Conservation (phyloP, 805 yeast genomes). For the Lachancea sp. region DNA sequence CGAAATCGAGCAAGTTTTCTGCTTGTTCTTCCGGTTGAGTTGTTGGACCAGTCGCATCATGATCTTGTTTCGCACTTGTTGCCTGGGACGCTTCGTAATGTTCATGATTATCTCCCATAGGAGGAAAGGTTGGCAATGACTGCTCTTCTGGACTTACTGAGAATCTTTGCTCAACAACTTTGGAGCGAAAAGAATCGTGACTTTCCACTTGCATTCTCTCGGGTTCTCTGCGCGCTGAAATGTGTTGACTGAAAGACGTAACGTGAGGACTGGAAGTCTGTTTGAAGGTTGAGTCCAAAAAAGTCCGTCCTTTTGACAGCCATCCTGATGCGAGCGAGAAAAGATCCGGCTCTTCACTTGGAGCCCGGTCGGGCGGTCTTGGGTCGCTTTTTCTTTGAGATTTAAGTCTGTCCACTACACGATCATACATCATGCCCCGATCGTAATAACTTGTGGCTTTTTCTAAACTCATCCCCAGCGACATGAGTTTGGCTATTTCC, state of each 20-base stretch:
- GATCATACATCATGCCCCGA: slow-evolving; percentile 24
- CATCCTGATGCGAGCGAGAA: slow-evolving; percentile 26
- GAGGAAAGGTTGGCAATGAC: no score
- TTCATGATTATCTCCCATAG: no score
- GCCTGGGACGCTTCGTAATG: background rate
- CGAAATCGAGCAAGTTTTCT: slow-evolving; percentile 18
- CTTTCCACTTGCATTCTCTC: no score
- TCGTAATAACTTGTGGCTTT: slow-evolving; percentile 21
- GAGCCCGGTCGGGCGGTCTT: background rate
- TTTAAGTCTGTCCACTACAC: slow-evolving; percentile 8
- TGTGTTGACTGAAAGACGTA: slow-evolving; percentile 1
- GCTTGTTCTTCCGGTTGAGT: background rate
- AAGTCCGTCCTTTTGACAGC: slow-evolving; percentile 29
- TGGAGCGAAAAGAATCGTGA: background rate
- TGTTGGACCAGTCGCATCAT: background rate
- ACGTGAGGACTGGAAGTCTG: background rate
- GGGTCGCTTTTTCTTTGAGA: background rate
- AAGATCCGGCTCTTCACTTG: slow-evolving; percentile 10
- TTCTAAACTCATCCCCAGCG: slow-evolving; percentile 23
- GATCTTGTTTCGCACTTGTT: no score
- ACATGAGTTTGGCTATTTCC: slow-evolving; percentile 32
- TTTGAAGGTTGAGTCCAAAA: slow-evolving; percentile 17
- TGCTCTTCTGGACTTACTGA: no score
- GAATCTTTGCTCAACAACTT: no score
- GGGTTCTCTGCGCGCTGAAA: background rate